Evolutionary conservation across 371 early-diverging fungal genomes (phyloP).

Genomic region (Mucor irregularis): DNA sequence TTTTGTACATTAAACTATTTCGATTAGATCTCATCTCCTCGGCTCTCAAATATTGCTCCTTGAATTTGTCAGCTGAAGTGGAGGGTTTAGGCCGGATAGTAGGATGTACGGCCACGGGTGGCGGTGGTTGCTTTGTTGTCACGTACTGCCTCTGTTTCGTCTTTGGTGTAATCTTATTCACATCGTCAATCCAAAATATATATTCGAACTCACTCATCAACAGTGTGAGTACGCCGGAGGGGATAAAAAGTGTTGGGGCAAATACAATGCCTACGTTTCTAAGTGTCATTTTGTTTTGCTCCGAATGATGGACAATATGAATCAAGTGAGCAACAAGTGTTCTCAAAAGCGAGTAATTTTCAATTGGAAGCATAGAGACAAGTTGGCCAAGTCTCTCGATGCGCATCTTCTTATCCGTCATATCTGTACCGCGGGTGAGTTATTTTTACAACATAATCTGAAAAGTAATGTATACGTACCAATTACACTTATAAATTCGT

Average conservation of each 20-base stretch:
- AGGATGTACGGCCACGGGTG: neutral
- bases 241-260: conserved; percentile 67
- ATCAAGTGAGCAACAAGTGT: conserved; percentile 62
- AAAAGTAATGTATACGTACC: conserved; percentile 16
- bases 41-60: conserved; percentile 3
- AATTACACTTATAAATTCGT: conserved; percentile 62
- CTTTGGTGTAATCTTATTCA: neutral
- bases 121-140: neutral
- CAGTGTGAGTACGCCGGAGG: conserved; percentile 61
- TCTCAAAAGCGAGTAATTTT: conserved; percentile 61
- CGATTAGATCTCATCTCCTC: conserved; percentile 16
- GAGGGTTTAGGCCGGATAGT: neutral
- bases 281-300: conserved; percentile 68
- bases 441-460: neutral
- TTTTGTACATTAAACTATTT: conserved; percentile 30
- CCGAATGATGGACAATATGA: conserved; percentile 55
- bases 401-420: conserved; percentile 53
- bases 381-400: conserved; percentile 53
- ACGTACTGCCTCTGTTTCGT: too few species aligned
- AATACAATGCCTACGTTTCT: conserved; percentile 75
- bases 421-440: conserved; percentile 34
- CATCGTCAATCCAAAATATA: conserved; percentile 37
- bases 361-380: conserved; percentile 52
- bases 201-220: conserved; percentile 63
- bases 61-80: conserved; percentile 9